Conservation (phyloP, 2,329 filamentous ascomycete genomes). For the Meredithiella fracta region DNA sequence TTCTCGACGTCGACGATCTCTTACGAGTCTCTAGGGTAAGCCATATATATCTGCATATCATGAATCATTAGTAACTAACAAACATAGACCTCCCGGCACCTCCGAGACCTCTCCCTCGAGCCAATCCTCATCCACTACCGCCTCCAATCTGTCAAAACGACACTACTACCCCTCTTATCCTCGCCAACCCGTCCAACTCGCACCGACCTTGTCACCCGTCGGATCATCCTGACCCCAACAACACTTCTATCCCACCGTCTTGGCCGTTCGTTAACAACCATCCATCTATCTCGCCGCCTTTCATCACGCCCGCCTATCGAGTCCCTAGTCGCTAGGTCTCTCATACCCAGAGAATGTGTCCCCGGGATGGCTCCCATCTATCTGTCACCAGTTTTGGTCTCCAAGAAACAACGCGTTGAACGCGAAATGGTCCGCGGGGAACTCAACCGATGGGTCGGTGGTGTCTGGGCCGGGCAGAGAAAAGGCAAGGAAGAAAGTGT, state of each 20-base stretch:
- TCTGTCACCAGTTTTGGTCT: slow-evolving; percentile 46
- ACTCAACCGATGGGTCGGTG: slow-evolving; percentile 46
- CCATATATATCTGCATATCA: slow-evolving; percentile 13
- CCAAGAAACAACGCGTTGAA: slow-evolving; percentile 45
- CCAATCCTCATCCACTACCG: slow-evolving; percentile 50
- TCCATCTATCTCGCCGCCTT: slow-evolving; percentile 46
- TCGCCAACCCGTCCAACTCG: slow-evolving; percentile 42
- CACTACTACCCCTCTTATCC: slow-evolving; percentile 38
- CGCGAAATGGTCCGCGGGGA: slow-evolving; percentile 51
- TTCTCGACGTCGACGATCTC: slow-evolving; percentile 40
- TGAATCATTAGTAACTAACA: background rate
- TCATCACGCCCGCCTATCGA: slow-evolving; percentile 42
- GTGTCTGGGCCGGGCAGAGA: slow-evolving; percentile 35
- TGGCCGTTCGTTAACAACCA: slow-evolving; percentile 46
- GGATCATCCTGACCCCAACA: slow-evolving; percentile 51
- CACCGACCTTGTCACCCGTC: slow-evolving; percentile 43
- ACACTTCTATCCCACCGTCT: slow-evolving; percentile 48
- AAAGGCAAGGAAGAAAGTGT: slow-evolving; percentile 32
- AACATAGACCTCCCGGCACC: slow-evolving; percentile 40
- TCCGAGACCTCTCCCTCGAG: slow-evolving; percentile 44
- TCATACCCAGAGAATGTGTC: slow-evolving; percentile 49
- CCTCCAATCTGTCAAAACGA: slow-evolving; percentile 37
- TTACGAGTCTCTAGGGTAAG: slow-evolving; percentile 39
- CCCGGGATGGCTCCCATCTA: slow-evolving; percentile 26
- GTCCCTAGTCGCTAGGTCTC: slow-evolving; percentile 43